Percentiles rank a stretch among this genome's conserved stretches.
These are phyloP conservation scores for Eucalyptus erythrocorys DNA, from an alignment of 345 rosid species.

Conservation along the genomic window DNA sequence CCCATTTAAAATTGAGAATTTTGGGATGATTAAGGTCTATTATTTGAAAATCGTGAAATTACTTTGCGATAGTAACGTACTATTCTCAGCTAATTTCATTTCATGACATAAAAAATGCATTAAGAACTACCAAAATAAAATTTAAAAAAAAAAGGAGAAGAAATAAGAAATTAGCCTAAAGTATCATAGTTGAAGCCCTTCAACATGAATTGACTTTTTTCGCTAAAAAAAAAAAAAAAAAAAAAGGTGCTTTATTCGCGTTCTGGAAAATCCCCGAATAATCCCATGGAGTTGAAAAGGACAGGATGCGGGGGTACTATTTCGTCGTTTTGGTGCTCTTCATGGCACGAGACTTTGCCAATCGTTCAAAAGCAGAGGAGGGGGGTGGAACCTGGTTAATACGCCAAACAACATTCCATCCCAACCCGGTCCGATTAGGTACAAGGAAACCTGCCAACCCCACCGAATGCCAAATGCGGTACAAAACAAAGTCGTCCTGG, in stretches of 20 bases:
- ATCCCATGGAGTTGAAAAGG: not conserved
- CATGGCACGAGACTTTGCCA: not conserved
- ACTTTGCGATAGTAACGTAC: rapidly evolving
- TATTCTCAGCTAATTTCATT: not conserved
- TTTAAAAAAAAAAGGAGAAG: not conserved
- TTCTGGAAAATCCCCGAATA: not conserved
- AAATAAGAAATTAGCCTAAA: not conserved
- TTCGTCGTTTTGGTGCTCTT: not conserved
- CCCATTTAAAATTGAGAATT: not conserved
- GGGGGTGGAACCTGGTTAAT: not conserved
- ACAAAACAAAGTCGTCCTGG: not conserved
- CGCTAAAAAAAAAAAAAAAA: not conserved
- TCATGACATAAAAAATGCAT: not conserved
- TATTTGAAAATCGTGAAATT: rapidly evolving
- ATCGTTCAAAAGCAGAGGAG: not conserved
- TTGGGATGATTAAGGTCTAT: not conserved
- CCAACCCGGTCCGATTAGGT: not conserved
- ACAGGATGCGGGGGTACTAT: not conserved
- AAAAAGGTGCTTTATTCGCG: not conserved
- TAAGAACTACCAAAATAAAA: not conserved
- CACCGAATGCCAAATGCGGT: not conserved
- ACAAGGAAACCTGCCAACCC: not conserved
- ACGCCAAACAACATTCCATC: not conserved
- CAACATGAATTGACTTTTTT: not conserved
- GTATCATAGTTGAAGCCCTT: not conserved